phyloP scores from a whole-genome alignment of 2,329 filamentous ascomycete species.

The Monosporascus sp. region DNA sequence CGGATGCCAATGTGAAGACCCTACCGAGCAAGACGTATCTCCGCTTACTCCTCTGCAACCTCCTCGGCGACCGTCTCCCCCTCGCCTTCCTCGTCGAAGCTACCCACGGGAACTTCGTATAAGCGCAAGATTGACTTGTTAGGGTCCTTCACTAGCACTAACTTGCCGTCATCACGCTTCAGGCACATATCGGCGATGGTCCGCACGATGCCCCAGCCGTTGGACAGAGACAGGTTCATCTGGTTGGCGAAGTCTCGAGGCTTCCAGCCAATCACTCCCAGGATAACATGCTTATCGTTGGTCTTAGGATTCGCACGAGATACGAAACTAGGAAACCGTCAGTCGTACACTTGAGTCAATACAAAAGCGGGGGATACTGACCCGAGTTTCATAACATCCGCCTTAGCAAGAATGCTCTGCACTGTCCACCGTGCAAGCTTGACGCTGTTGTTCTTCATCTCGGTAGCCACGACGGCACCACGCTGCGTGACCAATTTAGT shows the following conservation, averaged over 20 bases:
- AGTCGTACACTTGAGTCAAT: no score
- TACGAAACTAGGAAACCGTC: conserved; percentile 64
- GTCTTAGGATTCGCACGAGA: conserved; percentile 89
- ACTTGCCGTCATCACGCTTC: conserved; percentile 73
- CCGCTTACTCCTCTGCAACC: conserved; percentile 26
- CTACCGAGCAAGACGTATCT: neutral
- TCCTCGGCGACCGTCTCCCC: conserved; percentile 55
- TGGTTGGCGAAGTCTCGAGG: conserved; percentile 93
- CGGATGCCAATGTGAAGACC: no score
- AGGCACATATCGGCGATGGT: conserved; percentile 95
- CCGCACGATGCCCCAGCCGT: conserved; percentile 98
- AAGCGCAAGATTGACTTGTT: conserved; percentile 94
- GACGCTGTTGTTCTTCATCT: conserved; percentile 99
- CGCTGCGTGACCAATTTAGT: conserved; percentile 90
- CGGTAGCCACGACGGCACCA: conserved; percentile 94
- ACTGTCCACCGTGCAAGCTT: conserved; percentile 98
- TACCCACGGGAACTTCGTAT: conserved; percentile 83
- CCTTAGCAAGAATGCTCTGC: conserved; percentile 92
- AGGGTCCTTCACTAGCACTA: conserved; percentile 80
- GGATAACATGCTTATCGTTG: conserved; percentile 89
- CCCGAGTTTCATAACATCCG: conserved; percentile 99
- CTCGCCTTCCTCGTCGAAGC: conserved; percentile 87
- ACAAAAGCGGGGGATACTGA: conserved; percentile 39
- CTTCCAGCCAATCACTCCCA: conserved; percentile 97
- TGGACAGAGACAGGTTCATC: conserved; percentile 96